Evolutionary conservation across 2,329 filamentous ascomycete genomes (phyloP).

Genomic region (Lasiodiplodia citricola): DNA sequence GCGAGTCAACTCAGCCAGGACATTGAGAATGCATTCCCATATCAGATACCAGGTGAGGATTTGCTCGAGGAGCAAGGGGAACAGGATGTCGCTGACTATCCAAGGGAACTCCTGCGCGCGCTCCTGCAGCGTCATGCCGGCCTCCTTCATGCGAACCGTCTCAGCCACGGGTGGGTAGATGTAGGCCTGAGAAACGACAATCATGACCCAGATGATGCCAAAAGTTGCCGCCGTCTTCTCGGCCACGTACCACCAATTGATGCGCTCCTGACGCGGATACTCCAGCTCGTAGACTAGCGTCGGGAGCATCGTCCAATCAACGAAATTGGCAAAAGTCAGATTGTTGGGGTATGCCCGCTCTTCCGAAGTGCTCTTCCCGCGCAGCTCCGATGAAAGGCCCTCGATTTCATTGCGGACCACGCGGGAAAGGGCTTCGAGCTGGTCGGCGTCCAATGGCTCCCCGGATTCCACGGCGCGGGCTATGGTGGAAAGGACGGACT

Average conservation of each 20-base stretch:
- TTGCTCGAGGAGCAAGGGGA: slow-evolving; percentile 81
- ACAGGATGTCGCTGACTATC: slow-evolving; percentile 75
- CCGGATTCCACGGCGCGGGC: slow-evolving; percentile 66
- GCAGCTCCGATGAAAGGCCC: slow-evolving; percentile 67
- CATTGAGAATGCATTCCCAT: slow-evolving; percentile 72
- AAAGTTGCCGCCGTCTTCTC: slow-evolving; percentile 75
- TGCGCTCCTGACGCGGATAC: slow-evolving; percentile 72
- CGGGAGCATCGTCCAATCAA: slow-evolving; percentile 75
- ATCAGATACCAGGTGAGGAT: slow-evolving; percentile 81
- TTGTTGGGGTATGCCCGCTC: slow-evolving; percentile 70
- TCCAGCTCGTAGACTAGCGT: slow-evolving; percentile 81
- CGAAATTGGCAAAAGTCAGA: slow-evolving; percentile 67
- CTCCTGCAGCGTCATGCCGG: slow-evolving; percentile 63
- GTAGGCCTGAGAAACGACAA: slow-evolving; percentile 75
- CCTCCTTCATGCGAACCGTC: slow-evolving; percentile 70
- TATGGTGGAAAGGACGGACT: slow-evolving; percentile 65
- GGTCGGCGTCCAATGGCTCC: slow-evolving; percentile 64
- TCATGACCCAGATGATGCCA: slow-evolving; percentile 78
- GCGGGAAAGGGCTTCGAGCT: slow-evolving; percentile 67
- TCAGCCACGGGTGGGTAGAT: slow-evolving; percentile 78
- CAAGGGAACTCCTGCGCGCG: slow-evolving; percentile 73
- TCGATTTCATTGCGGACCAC: slow-evolving; percentile 72
- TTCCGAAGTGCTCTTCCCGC: slow-evolving; percentile 62
- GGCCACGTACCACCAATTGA: slow-evolving; percentile 75
- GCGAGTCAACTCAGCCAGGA: slow-evolving; percentile 74